Evolutionary conservation across 441 rosid genomes (phyloP), one percentile per base, ranked within the genome.

Genomic region (Croton laevigatus): DNA sequence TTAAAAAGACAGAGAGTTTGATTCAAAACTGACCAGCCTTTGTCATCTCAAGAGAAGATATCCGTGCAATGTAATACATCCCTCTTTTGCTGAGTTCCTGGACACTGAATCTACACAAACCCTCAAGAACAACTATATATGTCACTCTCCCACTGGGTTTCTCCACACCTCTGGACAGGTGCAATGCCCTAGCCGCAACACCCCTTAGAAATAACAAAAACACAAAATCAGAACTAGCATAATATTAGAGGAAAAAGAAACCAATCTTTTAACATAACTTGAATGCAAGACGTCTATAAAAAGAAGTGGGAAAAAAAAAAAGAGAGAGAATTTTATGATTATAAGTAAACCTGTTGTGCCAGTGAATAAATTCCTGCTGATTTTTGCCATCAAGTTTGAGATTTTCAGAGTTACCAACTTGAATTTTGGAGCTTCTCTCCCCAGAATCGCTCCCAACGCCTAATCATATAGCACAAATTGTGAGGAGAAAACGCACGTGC

Each of bases 131-230:
- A 71, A 95, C 99, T 67, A 87, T 89, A 81, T 95, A 95, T 0
- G 99, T 95, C 64, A 95, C 98, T 80, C 96, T 91, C 78, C 99
- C 99, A 81, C 99, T 95, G 10, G 99, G 99, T 80, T 95, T 95
- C 86, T 95, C 98, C 81, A 95, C 99, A 65, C 98, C 99, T 81
- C 99, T 91, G 9, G 99, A 95, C 37, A 95, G 85, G 81, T 95
- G 99, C 73, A 95, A 79, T 63, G 99, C 98, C 62, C 97, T 97
- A 72, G 99, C 98, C 17, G 97, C 97, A 70, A 91, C 99, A 72
- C 99, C 98, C 87, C 98, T 95, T 49, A 71, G 32, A 59, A 76
- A 57, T 3, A 23, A 59, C 34, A 36, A 68, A 20, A 38, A 65
- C 17, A 27, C 32, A 27, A 55, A 16, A 59, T 13, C 37, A 16